phyloP scores from a whole-genome alignment of 345 rosid species.

The Dovyalis caffra region DNA sequence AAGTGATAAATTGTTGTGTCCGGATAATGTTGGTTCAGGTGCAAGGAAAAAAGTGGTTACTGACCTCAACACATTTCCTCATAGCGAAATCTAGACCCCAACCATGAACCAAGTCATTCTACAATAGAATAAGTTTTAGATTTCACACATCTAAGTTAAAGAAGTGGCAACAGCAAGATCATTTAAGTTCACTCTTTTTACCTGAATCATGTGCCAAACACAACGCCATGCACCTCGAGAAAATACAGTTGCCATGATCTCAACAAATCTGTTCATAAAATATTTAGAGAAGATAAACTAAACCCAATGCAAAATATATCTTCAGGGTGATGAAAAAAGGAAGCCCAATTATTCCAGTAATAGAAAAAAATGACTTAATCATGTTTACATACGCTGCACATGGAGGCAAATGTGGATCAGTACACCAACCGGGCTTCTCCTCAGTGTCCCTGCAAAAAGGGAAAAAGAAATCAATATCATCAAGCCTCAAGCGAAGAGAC shows the following conservation, averaged over 20 bases:
- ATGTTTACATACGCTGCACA: constrained; percentile 82
- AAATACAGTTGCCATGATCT: constrained; percentile 97
- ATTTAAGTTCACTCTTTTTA: neutral
- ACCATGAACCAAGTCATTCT: constrained; percentile 80
- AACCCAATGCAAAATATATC: neutral
- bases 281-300: neutral
- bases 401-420: constrained; percentile 76
- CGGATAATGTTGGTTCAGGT: neutral
- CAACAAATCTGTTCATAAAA: constrained; percentile 65
- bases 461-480: constrained; percentile 1
- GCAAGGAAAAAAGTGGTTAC: constrained; percentile 19
- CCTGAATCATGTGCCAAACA: constrained; percentile 98
- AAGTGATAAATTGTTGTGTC: neutral
- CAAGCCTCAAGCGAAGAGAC: constrained; percentile 4
- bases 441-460: constrained; percentile 52
- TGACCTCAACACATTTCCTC: constrained; percentile 65
- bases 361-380: neutral
- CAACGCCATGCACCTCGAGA: constrained; percentile 95
- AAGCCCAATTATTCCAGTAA: neutral
- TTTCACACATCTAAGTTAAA: neutral
- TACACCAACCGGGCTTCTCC: constrained; percentile 89
- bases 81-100: constrained; percentile 79
- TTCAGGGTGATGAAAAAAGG: neutral
- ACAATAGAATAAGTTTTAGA: constrained; percentile 8
- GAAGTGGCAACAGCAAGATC: neutral